phyloP scores from a whole-genome alignment of 2,329 filamentous ascomycete species.

The Aulographum hederae region DNA sequence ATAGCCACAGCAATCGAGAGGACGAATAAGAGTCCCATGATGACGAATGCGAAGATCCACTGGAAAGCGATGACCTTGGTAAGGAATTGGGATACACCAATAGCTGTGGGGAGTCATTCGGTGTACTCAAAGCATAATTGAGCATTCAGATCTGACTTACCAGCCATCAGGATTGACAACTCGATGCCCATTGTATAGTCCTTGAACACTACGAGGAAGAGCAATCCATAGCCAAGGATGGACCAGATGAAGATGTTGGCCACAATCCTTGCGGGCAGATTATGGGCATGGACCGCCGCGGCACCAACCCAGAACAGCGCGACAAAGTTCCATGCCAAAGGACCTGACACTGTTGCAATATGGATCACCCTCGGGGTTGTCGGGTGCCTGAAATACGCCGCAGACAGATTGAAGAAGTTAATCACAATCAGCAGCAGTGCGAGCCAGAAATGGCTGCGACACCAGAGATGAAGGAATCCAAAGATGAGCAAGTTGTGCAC shows the following conservation, averaged over 20 bases:
- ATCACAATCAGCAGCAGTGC: constrained; percentile 58
- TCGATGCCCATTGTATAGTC: constrained; percentile 64
- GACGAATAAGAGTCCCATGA: constrained; percentile 59
- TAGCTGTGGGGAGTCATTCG: constrained; percentile 21
- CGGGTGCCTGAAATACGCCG: constrained; percentile 65
- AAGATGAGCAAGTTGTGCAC: constrained; percentile 70
- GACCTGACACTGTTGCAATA: constrained; percentile 54
- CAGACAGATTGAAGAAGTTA: constrained; percentile 67
- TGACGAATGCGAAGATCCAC: constrained; percentile 82
- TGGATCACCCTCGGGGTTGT: constrained; percentile 59
- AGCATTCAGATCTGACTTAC: too few relatives aligned
- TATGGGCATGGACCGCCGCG: constrained; percentile 53
- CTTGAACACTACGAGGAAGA: constrained; percentile 59
- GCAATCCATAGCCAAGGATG: constrained; percentile 55
- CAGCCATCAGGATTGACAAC: constrained; percentile 52
- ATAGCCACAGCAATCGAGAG: constrained; percentile 46
- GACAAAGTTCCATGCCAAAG: constrained; percentile 72
- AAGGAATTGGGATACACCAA: constrained; percentile 62
- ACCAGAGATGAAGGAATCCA: constrained; percentile 69
- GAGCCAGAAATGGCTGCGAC: constrained; percentile 54
- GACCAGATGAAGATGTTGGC: constrained; percentile 83
- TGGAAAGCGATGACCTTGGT: constrained; percentile 60
- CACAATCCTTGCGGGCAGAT: constrained; percentile 54
- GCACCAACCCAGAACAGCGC: constrained; percentile 82
- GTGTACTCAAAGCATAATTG: too few relatives aligned